Evolutionary conservation across 139 green algal species (phyloP).

Genomic region (Chlamydomonas incerta): DNA sequence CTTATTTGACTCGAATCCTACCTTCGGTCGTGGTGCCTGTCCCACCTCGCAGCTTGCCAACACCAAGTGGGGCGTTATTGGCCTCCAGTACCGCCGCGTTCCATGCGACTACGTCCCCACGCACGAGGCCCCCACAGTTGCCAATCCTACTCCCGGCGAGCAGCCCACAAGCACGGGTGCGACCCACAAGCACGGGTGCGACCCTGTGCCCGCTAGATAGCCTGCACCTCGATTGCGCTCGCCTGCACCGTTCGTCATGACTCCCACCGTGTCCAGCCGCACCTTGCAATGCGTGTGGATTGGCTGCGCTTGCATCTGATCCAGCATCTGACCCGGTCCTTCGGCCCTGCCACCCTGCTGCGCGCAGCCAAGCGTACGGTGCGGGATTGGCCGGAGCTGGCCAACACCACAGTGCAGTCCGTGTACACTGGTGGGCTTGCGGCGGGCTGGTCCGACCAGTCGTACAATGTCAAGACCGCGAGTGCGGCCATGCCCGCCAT

Average conservation of each 20-base stretch:
- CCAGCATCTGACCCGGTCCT: not conserved
- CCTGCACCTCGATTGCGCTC: not conserved
- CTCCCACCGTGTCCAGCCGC: too few relatives aligned
- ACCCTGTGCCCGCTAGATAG: too few relatives aligned
- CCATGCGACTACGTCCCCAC: conserved; percentile 34
- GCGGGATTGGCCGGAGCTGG: not conserved
- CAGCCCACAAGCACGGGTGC: conserved; percentile 3
- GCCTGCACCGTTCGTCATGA: too few relatives aligned
- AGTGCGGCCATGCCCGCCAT: not conserved
- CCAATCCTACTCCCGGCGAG: conserved; percentile 33
- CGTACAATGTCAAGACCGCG: not conserved
- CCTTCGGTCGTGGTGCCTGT: not conserved
- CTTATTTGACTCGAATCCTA: too few relatives aligned
- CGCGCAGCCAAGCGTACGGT: not conserved
- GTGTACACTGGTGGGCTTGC: too few relatives aligned
- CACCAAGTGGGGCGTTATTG: conserved; percentile 53
- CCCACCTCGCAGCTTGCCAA: conserved; percentile 18
- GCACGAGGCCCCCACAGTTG: not conserved
- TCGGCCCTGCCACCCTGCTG: not conserved
- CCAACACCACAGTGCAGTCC: too few relatives aligned
- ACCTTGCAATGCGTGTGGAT: not conserved
- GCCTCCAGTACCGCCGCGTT: conserved; percentile 38
- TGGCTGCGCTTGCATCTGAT: not conserved
- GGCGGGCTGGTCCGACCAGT: not conserved
- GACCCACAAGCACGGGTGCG: not conserved